Evolutionary conservation across 1,139 yeast genomes (phyloP), one percentile per base, ranked within the genome.

Genomic region (Torulaspora pretoriensis): DNA sequence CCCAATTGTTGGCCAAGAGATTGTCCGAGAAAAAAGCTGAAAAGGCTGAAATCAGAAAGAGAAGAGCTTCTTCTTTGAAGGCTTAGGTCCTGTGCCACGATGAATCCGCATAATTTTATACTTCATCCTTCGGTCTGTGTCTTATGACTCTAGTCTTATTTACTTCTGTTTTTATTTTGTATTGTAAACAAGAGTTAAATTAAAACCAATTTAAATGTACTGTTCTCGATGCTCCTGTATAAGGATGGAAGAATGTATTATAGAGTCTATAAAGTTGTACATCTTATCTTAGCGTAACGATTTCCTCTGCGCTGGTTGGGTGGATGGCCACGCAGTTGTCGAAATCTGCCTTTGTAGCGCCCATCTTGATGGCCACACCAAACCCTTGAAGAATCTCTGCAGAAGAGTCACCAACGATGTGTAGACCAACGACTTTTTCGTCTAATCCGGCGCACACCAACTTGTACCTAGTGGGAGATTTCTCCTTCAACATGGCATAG

Each of bases 51-150:
- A 81, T 85, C 76, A 87, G 83, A 80, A 89, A 89, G 95, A 88
- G 96, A 87, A 90, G 98, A 85, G 97, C 97, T 74, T 92, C 97
- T 70, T 90, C 97, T 68, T 83, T 90, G 74, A 85, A 84, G 80
- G 87, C 88, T 79, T 80, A 78, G 74, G 54, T 57, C 53, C 45
- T 43, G 40, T 42, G 42, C 42, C 42, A 43, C 33, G 42, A 40
- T 46, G 50, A 43, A 43, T 40, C 43, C 51, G 48, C 52, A 50
- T 48, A 50, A 47, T 44, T 48, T 45, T 48, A 50, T 50, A 50
- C 44, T 45, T 43, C 52, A 45, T 46, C 43, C 42, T 40, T 40
- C 35, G 45, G 47, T 43, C 34, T 48, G 49, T 48, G 48, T 46
- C 50, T 36, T 42, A 42, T 32, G 46, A 43, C 46, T 46, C 8